Evolutionary conservation across 306 rosid genomes (phyloP).

Genomic region (Casuarina cunninghamiana): DNA sequence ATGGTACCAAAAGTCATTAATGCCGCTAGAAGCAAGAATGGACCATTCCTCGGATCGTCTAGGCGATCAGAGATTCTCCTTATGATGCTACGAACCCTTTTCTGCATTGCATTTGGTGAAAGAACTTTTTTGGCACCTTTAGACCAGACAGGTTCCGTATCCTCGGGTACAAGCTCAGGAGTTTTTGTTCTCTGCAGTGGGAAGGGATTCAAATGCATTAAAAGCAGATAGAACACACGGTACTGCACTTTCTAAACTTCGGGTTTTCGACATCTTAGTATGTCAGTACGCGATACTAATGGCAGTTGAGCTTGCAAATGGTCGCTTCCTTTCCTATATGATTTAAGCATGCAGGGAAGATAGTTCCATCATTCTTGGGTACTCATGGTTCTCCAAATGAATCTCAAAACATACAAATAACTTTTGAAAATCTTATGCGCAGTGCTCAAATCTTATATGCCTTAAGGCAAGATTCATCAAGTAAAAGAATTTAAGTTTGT

Average conservation of each 20-base stretch:
- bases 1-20: conserved; percentile 67
- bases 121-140: conserved; percentile 50
- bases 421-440: background rate
- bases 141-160: conserved; percentile 62
- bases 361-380: conserved; percentile 1
- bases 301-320: background rate
- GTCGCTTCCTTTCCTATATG: background rate
- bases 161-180: conserved; percentile 74
- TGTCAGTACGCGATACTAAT: background rate
- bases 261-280: background rate
- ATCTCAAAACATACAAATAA: too few species aligned
- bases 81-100: conserved; percentile 33
- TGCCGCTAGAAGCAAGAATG: conserved; percentile 74
- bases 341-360: background rate
- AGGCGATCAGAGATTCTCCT: conserved; percentile 43
- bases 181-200: conserved; percentile 62
- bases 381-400: background rate
- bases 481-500: conserved; percentile 7
- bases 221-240: conserved; percentile 4
- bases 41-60: conserved; percentile 89
- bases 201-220: background rate
- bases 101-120: conserved; percentile 43
- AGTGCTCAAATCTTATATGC: background rate
- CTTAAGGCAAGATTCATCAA: background rate
- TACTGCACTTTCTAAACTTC: background rate